phyloP scores from a whole-genome alignment of 2,329 filamentous ascomycete genomes.

The Pseudogymnoascus sp. region DNA sequence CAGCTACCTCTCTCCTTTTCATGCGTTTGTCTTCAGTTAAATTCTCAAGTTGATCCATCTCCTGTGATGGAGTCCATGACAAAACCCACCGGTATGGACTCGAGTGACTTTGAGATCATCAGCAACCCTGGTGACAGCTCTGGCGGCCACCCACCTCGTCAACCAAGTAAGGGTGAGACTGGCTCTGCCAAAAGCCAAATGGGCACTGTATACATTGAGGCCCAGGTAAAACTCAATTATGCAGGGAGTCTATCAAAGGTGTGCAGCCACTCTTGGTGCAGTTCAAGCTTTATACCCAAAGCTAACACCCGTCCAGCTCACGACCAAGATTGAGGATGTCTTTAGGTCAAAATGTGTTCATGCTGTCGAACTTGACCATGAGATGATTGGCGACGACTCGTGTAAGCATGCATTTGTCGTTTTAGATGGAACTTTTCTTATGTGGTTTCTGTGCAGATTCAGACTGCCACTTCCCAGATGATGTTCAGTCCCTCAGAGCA shows the following conservation, averaged over 20 bases:
- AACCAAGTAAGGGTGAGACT: neutral
- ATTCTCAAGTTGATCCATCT: neutral
- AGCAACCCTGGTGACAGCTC: neutral
- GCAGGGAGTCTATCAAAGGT: neutral
- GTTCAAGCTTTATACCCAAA: neutral
- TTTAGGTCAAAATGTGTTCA: neutral
- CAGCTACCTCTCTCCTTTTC: neutral
- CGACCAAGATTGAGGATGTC: neutral
- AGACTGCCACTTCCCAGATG: neutral
- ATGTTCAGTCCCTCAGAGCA: slow-evolving; percentile 1
- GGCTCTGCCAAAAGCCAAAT: neutral
- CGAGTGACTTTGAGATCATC: neutral
- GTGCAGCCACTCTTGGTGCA: neutral
- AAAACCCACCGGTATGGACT: no score
- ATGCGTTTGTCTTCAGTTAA: neutral
- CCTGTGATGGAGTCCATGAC: neutral
- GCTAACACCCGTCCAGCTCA: neutral
- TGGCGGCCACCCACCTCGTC: neutral
- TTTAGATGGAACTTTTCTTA: neutral
- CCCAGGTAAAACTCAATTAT: neutral
- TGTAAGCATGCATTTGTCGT: neutral
- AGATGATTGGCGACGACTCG: neutral
- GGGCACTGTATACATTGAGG: slow-evolving; percentile 2
- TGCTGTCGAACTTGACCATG: neutral
- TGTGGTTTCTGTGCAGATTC: neutral